Evolutionary conservation across 805 yeast genomes (phyloP), one percentile per base, ranked within the genome.

Genomic region (Myxozyma melibiosi): DNA sequence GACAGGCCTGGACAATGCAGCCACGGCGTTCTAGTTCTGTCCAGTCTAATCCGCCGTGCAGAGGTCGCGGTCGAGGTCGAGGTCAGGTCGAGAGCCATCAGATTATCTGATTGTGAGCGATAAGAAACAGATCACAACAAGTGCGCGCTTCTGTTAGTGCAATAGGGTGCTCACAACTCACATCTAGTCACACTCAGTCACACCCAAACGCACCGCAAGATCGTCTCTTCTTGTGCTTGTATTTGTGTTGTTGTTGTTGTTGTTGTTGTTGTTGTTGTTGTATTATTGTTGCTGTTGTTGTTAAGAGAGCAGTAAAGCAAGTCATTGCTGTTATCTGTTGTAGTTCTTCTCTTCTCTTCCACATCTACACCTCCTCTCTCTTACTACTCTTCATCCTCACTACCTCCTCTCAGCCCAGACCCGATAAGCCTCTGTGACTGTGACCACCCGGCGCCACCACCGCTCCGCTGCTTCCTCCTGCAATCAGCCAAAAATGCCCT

Each of bases 81-180:
- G n/a, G n/a, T n/a, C n/a, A 8, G 38, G 50, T 22, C 50, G 51
- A 47, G 42, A 35, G 35, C 43, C 20, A 16, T 9, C 25, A 8
- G 51, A 47, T 47, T 47, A 47, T 47, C 51, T 47, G 43, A 47
- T 47, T 16, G 42, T 11, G 31, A 22, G 31, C 42, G 51, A 46
- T 46, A 46, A 46, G 42, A 11, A 30, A 11, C 33, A 11, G 33
- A 30, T 6, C 6, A 30, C 9, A 11, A 30, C 6, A 6, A 30
- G 46, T 28, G 46, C n/a, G 46, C 34, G 8, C 16, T 28, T 31
- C 34, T 11, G 8, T 7, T 9, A 18, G 33, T 27, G 46, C 46
- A 42, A 28, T 27, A 28, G 34, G 34, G 44, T 14, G 34, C 7
- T 25, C 34, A 27, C 34, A 27, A 30, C 9, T 30, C 9, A 7